These are phyloP conservation scores for Eimeria sp. DNA, from an alignment of 169 alveolate species.

Conservation along the genomic window DNA sequence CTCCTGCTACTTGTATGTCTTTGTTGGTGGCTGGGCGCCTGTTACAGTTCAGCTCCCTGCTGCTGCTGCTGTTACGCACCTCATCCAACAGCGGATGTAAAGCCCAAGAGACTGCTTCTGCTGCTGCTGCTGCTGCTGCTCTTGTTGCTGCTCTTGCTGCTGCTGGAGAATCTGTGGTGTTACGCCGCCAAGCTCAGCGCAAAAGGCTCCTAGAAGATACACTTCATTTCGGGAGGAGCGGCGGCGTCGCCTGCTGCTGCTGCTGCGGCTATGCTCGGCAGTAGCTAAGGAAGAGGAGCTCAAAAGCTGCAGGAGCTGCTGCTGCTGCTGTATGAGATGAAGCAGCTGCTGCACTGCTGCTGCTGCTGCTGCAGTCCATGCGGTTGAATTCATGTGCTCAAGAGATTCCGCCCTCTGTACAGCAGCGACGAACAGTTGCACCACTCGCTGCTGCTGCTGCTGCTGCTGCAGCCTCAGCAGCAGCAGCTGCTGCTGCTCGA, in stretches of 20 bases:
- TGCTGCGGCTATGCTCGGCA: neutral
- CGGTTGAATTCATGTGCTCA: neutral
- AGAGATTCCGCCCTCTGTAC: neutral
- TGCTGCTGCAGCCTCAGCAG: neutral
- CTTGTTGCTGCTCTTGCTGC: conserved; percentile 1
- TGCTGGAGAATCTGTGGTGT: conserved; percentile 24
- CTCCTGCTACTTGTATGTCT: neutral
- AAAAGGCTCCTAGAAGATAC: neutral
- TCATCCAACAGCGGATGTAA: conserved; percentile 26
- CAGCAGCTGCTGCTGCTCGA: conserved; percentile 12
- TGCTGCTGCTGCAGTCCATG: neutral
- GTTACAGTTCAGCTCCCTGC: neutral
- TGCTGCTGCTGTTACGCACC: neutral
- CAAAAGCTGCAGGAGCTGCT: conserved; percentile 28
- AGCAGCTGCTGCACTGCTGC: conserved; percentile 50
- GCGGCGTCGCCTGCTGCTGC: conserved; percentile 28
- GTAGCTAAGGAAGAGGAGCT: neutral
- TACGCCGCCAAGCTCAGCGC: neutral
- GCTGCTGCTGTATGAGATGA: conserved; percentile 11
- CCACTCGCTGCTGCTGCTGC: conserved; percentile 27
- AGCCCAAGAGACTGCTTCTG: neutral
- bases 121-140: conserved; percentile 38
- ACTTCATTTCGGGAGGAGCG: conserved; percentile 11
- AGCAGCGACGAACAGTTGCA: conserved; percentile 11
- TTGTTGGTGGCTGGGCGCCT: neutral